Percentiles rank a stretch among this genome's conserved stretches.
Evolutionary conservation across 2,329 filamentous ascomycete species (phyloP).

Genomic region (Paracorniculantispora psalliotae): DNA sequence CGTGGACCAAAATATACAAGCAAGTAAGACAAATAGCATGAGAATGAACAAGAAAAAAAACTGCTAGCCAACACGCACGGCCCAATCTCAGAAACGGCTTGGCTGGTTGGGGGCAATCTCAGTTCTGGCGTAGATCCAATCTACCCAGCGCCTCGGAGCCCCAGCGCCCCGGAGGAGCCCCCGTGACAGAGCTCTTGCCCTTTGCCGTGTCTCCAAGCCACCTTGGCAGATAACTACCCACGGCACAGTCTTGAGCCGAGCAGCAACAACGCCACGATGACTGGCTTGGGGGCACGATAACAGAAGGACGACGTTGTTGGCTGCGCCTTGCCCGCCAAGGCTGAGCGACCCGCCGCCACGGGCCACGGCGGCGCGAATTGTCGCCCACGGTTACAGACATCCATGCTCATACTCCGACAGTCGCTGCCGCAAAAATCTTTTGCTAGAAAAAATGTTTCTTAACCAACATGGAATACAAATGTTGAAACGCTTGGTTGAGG

Average conservation of each 20-base stretch:
- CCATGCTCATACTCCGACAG: background rate
- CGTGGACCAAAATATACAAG: background rate
- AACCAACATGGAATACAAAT: background rate
- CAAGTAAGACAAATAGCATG: background rate
- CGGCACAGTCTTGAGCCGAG: too few relatives aligned
- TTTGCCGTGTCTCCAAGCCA: too few relatives aligned
- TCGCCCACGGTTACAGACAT: background rate
- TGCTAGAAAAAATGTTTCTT: background rate
- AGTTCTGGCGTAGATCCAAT: too few relatives aligned
- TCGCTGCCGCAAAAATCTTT: too few relatives aligned
- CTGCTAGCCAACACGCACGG: too few relatives aligned
- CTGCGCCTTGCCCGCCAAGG: conserved; percentile 11
- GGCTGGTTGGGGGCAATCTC: too few relatives aligned
- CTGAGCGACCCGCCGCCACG: conserved; percentile 6
- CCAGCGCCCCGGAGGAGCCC: too few relatives aligned
- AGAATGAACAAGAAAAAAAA: too few relatives aligned
- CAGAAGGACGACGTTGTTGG: background rate
- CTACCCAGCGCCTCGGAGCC: too few relatives aligned
- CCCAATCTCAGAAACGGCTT: too few relatives aligned
- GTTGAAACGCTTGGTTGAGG: background rate
- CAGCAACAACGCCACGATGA: background rate
- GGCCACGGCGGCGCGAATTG: background rate
- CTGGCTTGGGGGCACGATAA: background rate
- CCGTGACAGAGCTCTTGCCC: too few relatives aligned
- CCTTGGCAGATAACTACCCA: too few relatives aligned